phyloP scores from a whole-genome alignment of 2,329 filamentous ascomycete genomes.

The Cadophora gregata region DNA sequence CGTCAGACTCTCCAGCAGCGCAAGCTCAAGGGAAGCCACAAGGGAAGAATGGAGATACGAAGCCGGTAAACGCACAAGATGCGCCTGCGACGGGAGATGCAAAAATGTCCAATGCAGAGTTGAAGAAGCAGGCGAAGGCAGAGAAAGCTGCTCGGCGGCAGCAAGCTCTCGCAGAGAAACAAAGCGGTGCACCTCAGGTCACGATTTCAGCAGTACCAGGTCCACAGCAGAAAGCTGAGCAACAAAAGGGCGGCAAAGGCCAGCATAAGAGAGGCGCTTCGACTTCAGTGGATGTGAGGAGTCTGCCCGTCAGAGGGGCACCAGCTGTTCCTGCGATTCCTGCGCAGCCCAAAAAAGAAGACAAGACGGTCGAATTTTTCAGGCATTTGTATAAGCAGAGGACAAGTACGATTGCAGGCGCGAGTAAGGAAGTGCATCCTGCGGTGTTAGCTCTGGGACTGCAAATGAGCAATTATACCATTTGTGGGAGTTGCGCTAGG shows the following conservation, averaged over 20 bases:
- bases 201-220: constrained; percentile 24
- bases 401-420: constrained; percentile 65
- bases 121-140: constrained; percentile 89
- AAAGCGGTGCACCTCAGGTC: constrained; percentile 31
- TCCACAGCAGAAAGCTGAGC: constrained; percentile 68
- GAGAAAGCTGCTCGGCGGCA: constrained; percentile 89
- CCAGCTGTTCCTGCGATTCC: constrained; percentile 45
- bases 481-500: constrained; percentile 88
- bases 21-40: constrained; percentile 25
- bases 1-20: constrained; percentile 18
- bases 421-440: constrained; percentile 79
- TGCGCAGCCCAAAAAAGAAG: constrained; percentile 60
- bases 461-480: constrained; percentile 80
- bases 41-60: constrained; percentile 15
- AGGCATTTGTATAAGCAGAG: constrained; percentile 81
- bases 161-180: constrained; percentile 63
- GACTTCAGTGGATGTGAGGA: constrained; percentile 39
- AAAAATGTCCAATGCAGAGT: constrained; percentile 57
- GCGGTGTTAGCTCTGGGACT: constrained; percentile 84
- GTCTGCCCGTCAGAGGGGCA: constrained; percentile 37
- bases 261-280: constrained; percentile 46
- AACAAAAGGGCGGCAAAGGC: constrained; percentile 46
- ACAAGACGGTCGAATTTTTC: constrained; percentile 77
- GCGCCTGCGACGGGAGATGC: constrained; percentile 37
- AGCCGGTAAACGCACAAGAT: constrained; percentile 26